Evolutionary conservation across 257 asterid species (phyloP).

Genomic region (Parsonsia alboflavescens): DNA sequence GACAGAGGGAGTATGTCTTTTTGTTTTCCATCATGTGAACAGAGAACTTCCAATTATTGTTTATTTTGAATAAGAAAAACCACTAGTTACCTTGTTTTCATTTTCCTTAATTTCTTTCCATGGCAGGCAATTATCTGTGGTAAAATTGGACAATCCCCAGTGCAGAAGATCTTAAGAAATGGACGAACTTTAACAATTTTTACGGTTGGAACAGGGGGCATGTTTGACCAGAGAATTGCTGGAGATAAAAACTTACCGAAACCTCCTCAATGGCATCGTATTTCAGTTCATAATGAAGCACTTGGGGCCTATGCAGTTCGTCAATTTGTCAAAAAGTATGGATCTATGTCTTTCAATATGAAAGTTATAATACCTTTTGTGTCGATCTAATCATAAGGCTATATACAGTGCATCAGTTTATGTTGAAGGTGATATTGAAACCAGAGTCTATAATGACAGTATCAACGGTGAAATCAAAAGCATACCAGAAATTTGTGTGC

Average conservation of each 20-base stretch:
- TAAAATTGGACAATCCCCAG: slow-evolving; percentile 82
- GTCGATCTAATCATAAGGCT: slow-evolving; percentile 26
- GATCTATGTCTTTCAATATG: neutral
- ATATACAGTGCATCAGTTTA: slow-evolving; percentile 86
- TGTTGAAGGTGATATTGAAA: slow-evolving; percentile 95
- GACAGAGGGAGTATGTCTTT: no score
- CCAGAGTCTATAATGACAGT: slow-evolving; percentile 92
- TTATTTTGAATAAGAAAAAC: neutral
- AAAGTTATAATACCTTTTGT: slow-evolving; percentile 7
- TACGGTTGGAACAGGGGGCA: slow-evolving; percentile 94
- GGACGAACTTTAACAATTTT: slow-evolving; percentile 79
- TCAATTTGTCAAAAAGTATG: slow-evolving; percentile 75
- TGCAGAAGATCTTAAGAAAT: slow-evolving; percentile 90
- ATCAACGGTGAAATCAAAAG: slow-evolving; percentile 81
- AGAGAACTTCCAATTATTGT: no score
- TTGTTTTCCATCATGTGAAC: no score
- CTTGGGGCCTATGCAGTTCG: slow-evolving; percentile 90
- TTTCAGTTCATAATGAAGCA: slow-evolving; percentile 84
- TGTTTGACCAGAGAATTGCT: slow-evolving; percentile 75
- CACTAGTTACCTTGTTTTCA: neutral
- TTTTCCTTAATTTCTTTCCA: neutral
- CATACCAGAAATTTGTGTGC: slow-evolving; percentile 94
- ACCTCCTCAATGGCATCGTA: slow-evolving; percentile 97
- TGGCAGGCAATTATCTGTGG: slow-evolving; percentile 87
- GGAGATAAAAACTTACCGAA: slow-evolving; percentile 56